Evolutionary conservation across 805 yeast genomes (phyloP).

Genomic region (Ogataea nitratoaversa): DNA sequence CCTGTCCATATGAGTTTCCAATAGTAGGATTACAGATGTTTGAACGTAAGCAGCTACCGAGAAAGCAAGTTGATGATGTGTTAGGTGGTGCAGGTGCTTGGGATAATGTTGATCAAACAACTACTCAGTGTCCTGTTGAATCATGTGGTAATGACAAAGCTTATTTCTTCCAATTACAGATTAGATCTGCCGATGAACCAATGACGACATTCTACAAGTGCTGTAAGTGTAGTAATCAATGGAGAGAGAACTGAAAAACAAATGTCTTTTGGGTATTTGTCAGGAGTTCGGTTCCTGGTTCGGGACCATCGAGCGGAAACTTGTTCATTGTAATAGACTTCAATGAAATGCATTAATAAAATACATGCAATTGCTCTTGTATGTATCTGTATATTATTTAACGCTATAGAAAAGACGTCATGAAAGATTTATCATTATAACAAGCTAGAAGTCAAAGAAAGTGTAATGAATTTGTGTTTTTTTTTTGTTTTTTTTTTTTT

Average conservation of each 20-base stretch:
- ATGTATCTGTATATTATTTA: too few relatives aligned
- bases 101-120: slow-evolving; percentile 97
- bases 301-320: too few relatives aligned
- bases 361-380: too few relatives aligned
- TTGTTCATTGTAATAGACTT: too few relatives aligned
- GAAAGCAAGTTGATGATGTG: slow-evolving; percentile 94
- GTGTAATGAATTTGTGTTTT: too few relatives aligned
- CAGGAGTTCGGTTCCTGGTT: too few relatives aligned
- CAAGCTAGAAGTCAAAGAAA: too few relatives aligned
- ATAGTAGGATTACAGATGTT: slow-evolving; percentile 78
- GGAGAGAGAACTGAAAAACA: slow-evolving; percentile 99
- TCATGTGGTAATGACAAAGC: slow-evolving; percentile 86
- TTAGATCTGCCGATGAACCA: slow-evolving; percentile 98
- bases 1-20: slow-evolving; percentile 94
- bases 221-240: slow-evolving; percentile 86
- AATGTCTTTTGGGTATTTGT: slow-evolving; percentile 33
- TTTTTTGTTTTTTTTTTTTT: too few relatives aligned
- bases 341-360: too few relatives aligned
- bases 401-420: too few relatives aligned
- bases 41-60: slow-evolving; percentile 75
- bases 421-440: too few relatives aligned
- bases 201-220: slow-evolving; percentile 98
- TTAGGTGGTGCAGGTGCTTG: slow-evolving; percentile 96
- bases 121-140: slow-evolving; percentile 87
- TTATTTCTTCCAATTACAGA: slow-evolving; percentile 93